A percentile compares a stretch with the other conserved stretches of the same genome.
phyloP scores from a whole-genome alignment of 2,329 filamentous ascomycete genomes.

The Pseudomassariella vexata region DNA sequence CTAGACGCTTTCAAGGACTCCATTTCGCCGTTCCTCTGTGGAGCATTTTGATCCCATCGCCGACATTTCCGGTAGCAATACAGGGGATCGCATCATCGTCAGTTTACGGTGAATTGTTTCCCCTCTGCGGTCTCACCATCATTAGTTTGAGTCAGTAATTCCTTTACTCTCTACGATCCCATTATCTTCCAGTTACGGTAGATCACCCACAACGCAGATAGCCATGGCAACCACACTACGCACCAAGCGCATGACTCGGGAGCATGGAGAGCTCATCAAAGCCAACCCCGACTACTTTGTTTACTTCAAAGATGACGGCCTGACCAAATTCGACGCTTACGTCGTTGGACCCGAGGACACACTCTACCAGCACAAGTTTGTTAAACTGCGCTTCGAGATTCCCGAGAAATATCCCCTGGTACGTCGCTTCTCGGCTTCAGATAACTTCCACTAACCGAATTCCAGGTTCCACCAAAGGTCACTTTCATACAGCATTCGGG shows the following conservation, averaged over 20 bases:
- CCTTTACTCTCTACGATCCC: no score
- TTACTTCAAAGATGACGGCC: conserved; percentile 10
- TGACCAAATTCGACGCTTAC: conserved; percentile 11
- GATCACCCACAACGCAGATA: no score
- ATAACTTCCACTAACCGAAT: neutral
- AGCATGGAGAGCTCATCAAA: conserved; percentile 7
- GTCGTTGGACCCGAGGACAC: conserved; percentile 9
- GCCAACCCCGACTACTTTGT: conserved; percentile 12
- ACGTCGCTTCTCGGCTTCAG: neutral
- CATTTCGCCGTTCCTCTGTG: no score
- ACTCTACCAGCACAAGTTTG: conserved; percentile 12
- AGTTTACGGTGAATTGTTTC: no score
- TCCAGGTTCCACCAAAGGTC: conserved; percentile 11
- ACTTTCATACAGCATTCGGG: conserved; percentile 10
- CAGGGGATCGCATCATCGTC: no score
- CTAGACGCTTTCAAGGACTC: no score
- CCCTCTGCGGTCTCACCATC: no score
- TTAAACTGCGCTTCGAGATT: conserved; percentile 12
- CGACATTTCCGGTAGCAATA: no score
- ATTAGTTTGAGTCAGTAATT: no score
- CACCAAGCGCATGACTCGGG: conserved; percentile 7
- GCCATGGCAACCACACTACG: no score
- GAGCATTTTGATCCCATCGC: no score
- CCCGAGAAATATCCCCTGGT: conserved; percentile 9
- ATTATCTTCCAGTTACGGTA: no score